Evolutionary conservation across 176 grass and related monocot genomes (phyloP).

Genomic region (Carex scoparia): DNA sequence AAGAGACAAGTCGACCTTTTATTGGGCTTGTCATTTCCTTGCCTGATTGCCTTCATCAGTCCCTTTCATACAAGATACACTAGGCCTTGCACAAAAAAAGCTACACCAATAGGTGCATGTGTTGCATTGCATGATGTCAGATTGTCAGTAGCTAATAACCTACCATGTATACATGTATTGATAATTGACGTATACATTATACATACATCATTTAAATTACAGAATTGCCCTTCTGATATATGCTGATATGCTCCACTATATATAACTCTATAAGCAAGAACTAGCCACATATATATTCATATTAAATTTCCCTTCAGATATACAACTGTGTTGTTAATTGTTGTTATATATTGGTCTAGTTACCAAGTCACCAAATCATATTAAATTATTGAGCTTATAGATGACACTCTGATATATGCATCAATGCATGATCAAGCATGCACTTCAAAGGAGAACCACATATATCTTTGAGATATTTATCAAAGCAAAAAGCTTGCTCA

Average conservation of each 20-base stretch:
- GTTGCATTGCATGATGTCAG: background rate
- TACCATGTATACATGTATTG: background rate
- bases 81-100: background rate
- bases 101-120: background rate
- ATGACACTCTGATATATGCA: conserved; percentile 14
- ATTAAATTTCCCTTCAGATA: background rate
- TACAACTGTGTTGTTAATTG: background rate
- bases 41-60: conserved; percentile 29
- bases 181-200: too few relatives aligned
- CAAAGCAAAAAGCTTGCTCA: conserved; percentile 11
- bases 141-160: background rate
- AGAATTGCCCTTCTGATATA: background rate
- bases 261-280: background rate
- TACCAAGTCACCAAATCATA: background rate
- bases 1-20: conserved; percentile 29
- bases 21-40: conserved; percentile 24
- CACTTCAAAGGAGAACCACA: background rate
- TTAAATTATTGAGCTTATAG: conserved; percentile 1
- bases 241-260: background rate
- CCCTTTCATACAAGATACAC: conserved; percentile 27
- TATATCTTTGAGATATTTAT: conserved; percentile 19
- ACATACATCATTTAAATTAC: background rate
- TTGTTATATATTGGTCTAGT: background rate
- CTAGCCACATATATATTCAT: background rate
- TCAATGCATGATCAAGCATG: too few relatives aligned